Evolutionary conservation across 768 basidiomycete genomes (phyloP).

Genomic region (Hydnum rufescens): DNA sequence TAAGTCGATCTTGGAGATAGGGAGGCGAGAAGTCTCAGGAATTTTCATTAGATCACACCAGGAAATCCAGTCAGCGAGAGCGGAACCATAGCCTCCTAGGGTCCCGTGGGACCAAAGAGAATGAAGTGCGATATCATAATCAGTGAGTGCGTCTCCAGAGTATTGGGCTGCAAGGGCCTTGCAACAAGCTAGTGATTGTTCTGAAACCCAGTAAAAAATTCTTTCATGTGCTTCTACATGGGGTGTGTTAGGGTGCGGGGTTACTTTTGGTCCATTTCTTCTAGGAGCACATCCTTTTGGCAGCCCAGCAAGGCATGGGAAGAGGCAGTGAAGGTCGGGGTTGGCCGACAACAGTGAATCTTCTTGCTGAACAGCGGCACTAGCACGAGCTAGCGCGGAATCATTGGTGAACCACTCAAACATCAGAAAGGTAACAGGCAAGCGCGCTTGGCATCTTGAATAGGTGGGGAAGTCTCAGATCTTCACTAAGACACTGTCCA

Average conservation of each 20-base stretch:
- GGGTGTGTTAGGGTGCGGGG: neutral
- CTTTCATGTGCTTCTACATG: neutral
- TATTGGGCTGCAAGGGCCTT: neutral
- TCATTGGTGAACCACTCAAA: too few species aligned
- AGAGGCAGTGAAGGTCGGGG: neutral
- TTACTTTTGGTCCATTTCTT: neutral
- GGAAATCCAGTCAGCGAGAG: neutral
- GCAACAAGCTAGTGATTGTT: neutral
- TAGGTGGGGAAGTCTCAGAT: too few species aligned
- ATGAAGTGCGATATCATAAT: neutral
- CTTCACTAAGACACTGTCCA: too few species aligned
- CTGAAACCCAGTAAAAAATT: neutral
- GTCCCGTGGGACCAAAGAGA: neutral
- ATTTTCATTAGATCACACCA: neutral
- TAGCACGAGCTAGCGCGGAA: too few species aligned
- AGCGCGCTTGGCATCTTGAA: neutral
- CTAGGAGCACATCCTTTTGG: neutral
- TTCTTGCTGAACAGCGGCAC: too few species aligned
- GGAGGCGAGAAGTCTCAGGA: neutral
- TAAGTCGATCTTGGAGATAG: neutral
- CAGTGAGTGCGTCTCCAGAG: neutral
- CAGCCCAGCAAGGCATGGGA: neutral
- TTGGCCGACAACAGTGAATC: too few species aligned
- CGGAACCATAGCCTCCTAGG: neutral
- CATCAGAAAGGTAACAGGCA: neutral